Evolutionary conservation across 2,329 filamentous ascomycete species (phyloP).

Genomic region (Clarireedia homoeocarpa): DNA sequence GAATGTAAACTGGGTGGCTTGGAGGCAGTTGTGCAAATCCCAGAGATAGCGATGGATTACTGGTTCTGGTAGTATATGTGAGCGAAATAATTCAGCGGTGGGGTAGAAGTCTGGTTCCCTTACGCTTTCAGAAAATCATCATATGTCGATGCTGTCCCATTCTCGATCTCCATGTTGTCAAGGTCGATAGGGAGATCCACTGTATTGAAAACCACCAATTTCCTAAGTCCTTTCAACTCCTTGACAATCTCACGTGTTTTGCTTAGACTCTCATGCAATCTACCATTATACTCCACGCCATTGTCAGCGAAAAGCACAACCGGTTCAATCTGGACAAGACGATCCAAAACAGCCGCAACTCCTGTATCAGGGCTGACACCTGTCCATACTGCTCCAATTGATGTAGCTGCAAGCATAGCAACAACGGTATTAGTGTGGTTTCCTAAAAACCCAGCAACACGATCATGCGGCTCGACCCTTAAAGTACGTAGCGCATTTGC

Average conservation of each 20-base stretch:
- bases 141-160: conserved; percentile 34
- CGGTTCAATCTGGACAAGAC: conserved; percentile 78
- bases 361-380: conserved; percentile 89
- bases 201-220: conserved; percentile 68
- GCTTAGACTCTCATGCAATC: conserved; percentile 68
- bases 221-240: conserved; percentile 53
- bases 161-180: conserved; percentile 14
- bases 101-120: not conserved
- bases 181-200: conserved; percentile 34
- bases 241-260: conserved; percentile 75
- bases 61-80: conserved; percentile 22
- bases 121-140: conserved; percentile 35
- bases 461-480: conserved; percentile 49
- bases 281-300: conserved; percentile 83
- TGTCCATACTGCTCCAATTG: conserved; percentile 86
- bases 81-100: conserved; percentile 14
- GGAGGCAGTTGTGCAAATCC: conserved; percentile 71
- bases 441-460: conserved; percentile 70
- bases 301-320: conserved; percentile 74
- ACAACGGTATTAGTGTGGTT: conserved; percentile 85
- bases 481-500: conserved; percentile 60
- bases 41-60: conserved; percentile 33
- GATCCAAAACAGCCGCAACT: conserved; percentile 82
- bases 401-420: conserved; percentile 76
- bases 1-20: conserved; percentile 85